Base-by-base conservation (phyloP, 441 rosid genomes). In the Pelargonium australe region DNA sequence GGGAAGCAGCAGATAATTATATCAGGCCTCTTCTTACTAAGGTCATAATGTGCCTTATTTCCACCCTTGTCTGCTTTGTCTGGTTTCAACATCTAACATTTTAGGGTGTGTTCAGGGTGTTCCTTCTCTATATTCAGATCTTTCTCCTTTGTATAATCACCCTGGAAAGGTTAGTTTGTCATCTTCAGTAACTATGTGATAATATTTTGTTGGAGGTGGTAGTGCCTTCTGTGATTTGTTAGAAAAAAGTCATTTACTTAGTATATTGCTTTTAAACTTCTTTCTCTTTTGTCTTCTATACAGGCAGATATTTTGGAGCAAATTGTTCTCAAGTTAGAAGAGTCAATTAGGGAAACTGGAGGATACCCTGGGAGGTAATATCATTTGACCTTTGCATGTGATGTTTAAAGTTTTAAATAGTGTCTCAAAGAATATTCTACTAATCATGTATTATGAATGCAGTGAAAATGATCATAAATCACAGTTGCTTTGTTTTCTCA, bases 91-190 rank as follows among this genome's bases (percentile, higher is more conserved):
- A 67, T 62, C 64, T 61, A 61, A 25, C 28, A 61, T 9, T 66
- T 66, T 44, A 17, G 49, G 34, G 25, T 78, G 71, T 61, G 75
- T 76, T 41, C 76, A 92, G 98, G 99, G 99, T 65, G 96, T 95
- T 76, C 98, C 99, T 74, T 95, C 99, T 31, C 80, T 92, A 72
- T 95, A 92, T 79, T 92, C 98, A 7, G 98, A 92, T 77, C 98
- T 95, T 77, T 95, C 98, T 72, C 88, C 99, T 63, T 77, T 96
- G 67, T 96, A 96, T 67, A 86, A 85, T 79, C 96, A 90, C 76
- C 84, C 85, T 74, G 81, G 84, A 77, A 96, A 96, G 97, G 98
- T 92, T 70, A 77, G 80, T 78, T 72, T 74, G 28, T 40, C 47
- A 67, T 28, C 75, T 66, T 69, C 40, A 25, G 4, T 61, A 25